Base-by-base conservation (phyloP, 2,329 filamentous ascomycete genomes). In the Cordyceps farinosa region DNA sequence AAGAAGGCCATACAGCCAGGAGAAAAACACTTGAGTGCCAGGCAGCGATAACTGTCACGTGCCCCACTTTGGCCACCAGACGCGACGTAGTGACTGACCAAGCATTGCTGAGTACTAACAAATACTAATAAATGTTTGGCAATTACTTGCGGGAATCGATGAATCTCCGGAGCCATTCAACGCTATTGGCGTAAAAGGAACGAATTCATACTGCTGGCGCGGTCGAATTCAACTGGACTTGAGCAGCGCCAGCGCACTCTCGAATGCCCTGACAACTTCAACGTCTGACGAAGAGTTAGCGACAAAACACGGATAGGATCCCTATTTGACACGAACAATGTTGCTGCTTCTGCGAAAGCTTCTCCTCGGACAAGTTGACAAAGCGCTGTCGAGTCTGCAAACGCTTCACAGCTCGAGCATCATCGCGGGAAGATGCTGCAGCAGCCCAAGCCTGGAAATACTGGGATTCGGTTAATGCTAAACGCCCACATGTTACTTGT, bases 401-500 rank as follows among this genome's bases (percentile, higher is more conserved):
- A 62, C 92, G 87, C 75, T 94, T 94, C 66, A 86, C 82, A 30
- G 90, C 90, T 62, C 93, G 85, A 64, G 89, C 87, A 62, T 90
- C 87, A 73, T 97, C 93, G 65, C 91, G 87, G 11, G 81, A 77
- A 38, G 87, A 83, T 1, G 90, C 89, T 13, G 90, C 86, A 27
- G 88, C 82, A 30, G 90, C 90, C 92, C 93, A 97, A 42, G 87
- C 78, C 64, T 83, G 83, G 74, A 96, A 96, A 72, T 90, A 90
- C 91, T 96, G 47, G 48, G 55, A 66, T 10, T 29, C 8, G 55
- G 56, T 54, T n/a, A 56, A 32, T 32, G 4, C 52, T 13, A 29
- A 29, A 30, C 38, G 29, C 15, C 30, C n/a, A 42, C 9, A 44
- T 51, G 60, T 63, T 32, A 3, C 15, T n/a, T 11, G 30, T 8